A percentile compares a stretch with the other conserved stretches of the same genome.
Evolutionary conservation across 345 rosid genomes (phyloP).

Genomic region (Streptanthus diversifolius): DNA sequence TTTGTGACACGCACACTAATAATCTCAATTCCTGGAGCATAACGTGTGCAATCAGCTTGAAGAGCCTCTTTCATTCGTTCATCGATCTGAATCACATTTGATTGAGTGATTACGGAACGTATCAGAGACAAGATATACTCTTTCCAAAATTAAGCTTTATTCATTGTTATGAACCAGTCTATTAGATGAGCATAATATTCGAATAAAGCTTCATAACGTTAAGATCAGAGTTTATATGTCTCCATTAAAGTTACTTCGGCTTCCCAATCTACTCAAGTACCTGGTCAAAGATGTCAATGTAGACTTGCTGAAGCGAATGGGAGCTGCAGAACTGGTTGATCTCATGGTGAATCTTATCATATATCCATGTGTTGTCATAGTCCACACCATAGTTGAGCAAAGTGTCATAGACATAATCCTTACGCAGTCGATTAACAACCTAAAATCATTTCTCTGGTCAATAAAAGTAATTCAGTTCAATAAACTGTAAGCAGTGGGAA

Average conservation of each 20-base stretch:
- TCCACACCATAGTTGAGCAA: conserved; percentile 78
- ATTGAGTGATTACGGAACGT: too few species aligned
- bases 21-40: conserved; percentile 93
- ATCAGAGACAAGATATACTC: too few species aligned
- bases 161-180: background rate
- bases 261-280: conserved; percentile 33
- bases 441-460: conserved; percentile 20
- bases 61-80: conserved; percentile 97
- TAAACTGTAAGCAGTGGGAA: background rate
- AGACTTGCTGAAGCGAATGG: conserved; percentile 89
- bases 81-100: conserved; percentile 57
- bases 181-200: background rate
- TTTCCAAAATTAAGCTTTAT: background rate
- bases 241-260: background rate
- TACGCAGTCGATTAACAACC: conserved; percentile 82
- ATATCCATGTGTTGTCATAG: conserved; percentile 92
- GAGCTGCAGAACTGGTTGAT: conserved; percentile 98
- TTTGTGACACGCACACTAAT: conserved; percentile 91
- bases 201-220: background rate
- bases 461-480: background rate
- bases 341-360: conserved; percentile 97
- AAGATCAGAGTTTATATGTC: background rate
- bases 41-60: conserved; percentile 82
- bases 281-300: conserved; percentile 95
- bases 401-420: conserved; percentile 79